phyloP scores from a whole-genome alignment of 768 basidiomycete genomes.

The Phlegmacium glaucopus region DNA sequence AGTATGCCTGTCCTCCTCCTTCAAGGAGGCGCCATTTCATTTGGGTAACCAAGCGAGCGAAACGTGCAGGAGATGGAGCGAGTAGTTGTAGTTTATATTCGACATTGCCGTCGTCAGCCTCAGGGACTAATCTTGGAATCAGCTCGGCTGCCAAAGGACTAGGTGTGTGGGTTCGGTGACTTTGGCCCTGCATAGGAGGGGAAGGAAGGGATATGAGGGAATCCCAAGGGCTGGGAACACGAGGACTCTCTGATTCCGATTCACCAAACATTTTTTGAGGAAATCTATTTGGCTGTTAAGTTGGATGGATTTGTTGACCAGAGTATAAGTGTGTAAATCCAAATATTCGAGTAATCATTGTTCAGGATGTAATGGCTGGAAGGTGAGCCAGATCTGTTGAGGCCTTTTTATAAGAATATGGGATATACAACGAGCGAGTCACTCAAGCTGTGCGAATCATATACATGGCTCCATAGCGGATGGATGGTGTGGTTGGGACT shows the following conservation, averaged over 20 bases:
- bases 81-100: conserved; percentile 94
- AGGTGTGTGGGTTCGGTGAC: conserved; percentile 22
- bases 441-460: neutral
- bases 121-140: conserved; percentile 70
- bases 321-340: neutral
- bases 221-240: conserved; percentile 84
- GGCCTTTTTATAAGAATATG: neutral
- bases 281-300: no score
- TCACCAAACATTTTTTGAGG: conserved; percentile 95
- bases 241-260: conserved; percentile 75
- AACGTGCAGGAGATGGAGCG: conserved; percentile 70
- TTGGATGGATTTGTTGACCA: no score
- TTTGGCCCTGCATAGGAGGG: conserved; percentile 26
- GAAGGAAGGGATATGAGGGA: conserved; percentile 59
- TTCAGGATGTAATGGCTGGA: neutral
- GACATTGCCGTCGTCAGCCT: conserved; percentile 83
- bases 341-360: neutral
- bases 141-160: conserved; percentile 29
- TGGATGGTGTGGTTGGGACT: no score
- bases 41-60: conserved; percentile 86
- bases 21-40: conserved; percentile 92
- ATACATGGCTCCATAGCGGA: neutral
- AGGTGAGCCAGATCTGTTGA: neutral
- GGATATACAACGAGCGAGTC: no score
- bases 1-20: conserved; percentile 81